Evolutionary conservation across 2,329 filamentous ascomycete species (phyloP), one percentile per base, ranked within the genome.

Genomic region (Fusarium brachygibbosum): DNA sequence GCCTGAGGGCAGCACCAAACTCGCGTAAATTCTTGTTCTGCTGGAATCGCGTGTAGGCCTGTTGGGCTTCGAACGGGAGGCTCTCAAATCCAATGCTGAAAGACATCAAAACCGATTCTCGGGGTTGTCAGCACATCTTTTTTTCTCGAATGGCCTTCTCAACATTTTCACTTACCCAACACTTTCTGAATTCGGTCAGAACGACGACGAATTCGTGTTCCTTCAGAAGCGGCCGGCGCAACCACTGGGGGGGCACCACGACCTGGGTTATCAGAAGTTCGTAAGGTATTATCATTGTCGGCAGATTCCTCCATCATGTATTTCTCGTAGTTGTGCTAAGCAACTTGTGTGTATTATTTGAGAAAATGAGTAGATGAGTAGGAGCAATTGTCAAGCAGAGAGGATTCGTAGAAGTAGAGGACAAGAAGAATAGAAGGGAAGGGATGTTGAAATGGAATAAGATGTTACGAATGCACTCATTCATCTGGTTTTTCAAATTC

Each of bases 31-130:
- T 35, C 6, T 50, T 35, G 11, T 64, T 35, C 6, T 52, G 21
- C 21, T 53, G 25, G 23, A 74, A 74, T 23, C 31, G 44, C 28
- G 31, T 38, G 38, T 66, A 60, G 17, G 58, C 42, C 40, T 41
- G 45, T 45, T 59, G 68, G n/a, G 63, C 61, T 28, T 63, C 59
- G 4, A 13, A 14, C 6, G 71, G 71, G 28, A 74, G 63, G 11
- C 37, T 45, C 19, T 71, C 58, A 10, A 69, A 63, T 13, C 46
- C 53, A 6, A 55, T 44, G 17, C 57, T 38, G 10, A 74, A 68
- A 16, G 50, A 44, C 11, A 53, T n/a, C 11, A 59, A 23, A n/a
- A 71, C 48, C 12, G 23, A 46, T 28, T 60, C 72, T 74, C 25
- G n/a, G 28, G 12, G 2, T 16, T 11, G 25, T 72, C 10, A 73